phyloP scores from a whole-genome alignment of 164 flowering plant species.

The Annona cherimola region DNA sequence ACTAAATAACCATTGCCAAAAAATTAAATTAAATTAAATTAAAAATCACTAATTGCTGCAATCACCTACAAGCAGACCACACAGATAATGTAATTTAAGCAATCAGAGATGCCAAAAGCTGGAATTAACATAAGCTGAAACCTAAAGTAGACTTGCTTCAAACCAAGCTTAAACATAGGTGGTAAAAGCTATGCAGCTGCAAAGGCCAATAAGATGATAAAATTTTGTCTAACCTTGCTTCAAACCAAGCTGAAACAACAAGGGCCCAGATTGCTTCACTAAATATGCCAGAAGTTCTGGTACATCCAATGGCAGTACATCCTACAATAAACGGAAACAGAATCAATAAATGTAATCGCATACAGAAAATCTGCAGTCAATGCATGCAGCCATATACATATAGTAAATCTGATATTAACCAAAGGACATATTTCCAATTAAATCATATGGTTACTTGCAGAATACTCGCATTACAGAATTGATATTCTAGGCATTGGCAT shows the following conservation, averaged over 20 bases:
- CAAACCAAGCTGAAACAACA: conserved; percentile 88
- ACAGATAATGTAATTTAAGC: not conserved
- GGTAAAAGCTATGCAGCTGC: not conserved
- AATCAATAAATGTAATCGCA: conserved; percentile 3
- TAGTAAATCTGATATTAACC: not conserved
- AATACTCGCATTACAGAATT: not conserved
- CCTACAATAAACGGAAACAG: conserved; percentile 38
- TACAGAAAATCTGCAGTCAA: not conserved
- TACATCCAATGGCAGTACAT: conserved; percentile 89
- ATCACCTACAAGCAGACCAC: not conserved
- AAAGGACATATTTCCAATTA: not conserved
- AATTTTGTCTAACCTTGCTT: conserved; percentile 47
- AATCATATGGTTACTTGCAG: not conserved
- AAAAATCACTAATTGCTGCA: not conserved
- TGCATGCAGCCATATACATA: not conserved
- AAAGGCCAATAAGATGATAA: conserved; percentile 1
- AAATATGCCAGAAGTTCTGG: conserved; percentile 84
- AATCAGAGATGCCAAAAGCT: not conserved
- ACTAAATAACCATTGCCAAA: too few species aligned
- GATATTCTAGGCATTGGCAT: not conserved
- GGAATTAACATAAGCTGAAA: not conserved
- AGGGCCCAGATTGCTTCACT: conserved; percentile 87
- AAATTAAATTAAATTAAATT: too few species aligned
- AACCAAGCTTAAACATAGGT: not conserved
- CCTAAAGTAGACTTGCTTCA: not conserved